A percentile compares a stretch with the other conserved stretches of the same genome.
Conservation (phyloP, 2,329 filamentous ascomycete genomes). For the Pyricularia pennisetigena region DNA sequence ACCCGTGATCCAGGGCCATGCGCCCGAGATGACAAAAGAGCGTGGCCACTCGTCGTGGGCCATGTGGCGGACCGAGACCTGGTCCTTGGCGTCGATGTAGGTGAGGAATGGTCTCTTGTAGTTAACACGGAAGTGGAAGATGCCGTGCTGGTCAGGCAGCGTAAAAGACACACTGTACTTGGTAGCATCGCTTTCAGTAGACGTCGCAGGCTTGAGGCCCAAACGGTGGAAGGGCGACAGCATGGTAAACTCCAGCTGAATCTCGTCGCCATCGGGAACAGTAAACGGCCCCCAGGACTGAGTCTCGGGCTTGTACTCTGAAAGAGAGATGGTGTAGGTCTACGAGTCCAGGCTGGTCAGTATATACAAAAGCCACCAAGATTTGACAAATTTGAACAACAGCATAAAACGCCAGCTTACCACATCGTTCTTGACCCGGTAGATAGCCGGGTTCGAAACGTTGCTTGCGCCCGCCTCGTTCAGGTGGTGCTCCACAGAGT, state of each 20-base stretch:
- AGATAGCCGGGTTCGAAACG: constrained; percentile 73
- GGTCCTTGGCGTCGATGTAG: constrained; percentile 85
- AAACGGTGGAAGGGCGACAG: constrained; percentile 94
- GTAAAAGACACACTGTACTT: constrained; percentile 69
- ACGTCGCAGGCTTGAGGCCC: constrained; percentile 41
- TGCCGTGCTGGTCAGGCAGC: constrained; percentile 93
- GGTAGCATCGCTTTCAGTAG: constrained; percentile 53
- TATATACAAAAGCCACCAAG: neutral
- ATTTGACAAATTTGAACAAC: neutral
- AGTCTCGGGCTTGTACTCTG: constrained; percentile 58
- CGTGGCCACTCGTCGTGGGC: constrained; percentile 95
- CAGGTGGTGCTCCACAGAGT: constrained; percentile 69
- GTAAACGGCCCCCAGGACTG: constrained; percentile 68
- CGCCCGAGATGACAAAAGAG: constrained; percentile 79
- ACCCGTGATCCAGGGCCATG: constrained; percentile 90
- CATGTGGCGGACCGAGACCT: constrained; percentile 90
- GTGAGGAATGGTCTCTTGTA: constrained; percentile 93
- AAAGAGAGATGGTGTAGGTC: constrained; percentile 82
- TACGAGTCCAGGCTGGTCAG: constrained; percentile 21
- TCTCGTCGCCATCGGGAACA: constrained; percentile 55
- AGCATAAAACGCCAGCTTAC: constrained; percentile 46
- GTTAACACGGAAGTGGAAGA: constrained; percentile 97
- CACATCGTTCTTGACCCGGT: constrained; percentile 93
- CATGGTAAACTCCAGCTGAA: constrained; percentile 98
- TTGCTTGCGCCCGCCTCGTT: constrained; percentile 42